Evolutionary conservation across 495 filamentous ascomycete species (phyloP).

Genomic region (Xylaria acuta): DNA sequence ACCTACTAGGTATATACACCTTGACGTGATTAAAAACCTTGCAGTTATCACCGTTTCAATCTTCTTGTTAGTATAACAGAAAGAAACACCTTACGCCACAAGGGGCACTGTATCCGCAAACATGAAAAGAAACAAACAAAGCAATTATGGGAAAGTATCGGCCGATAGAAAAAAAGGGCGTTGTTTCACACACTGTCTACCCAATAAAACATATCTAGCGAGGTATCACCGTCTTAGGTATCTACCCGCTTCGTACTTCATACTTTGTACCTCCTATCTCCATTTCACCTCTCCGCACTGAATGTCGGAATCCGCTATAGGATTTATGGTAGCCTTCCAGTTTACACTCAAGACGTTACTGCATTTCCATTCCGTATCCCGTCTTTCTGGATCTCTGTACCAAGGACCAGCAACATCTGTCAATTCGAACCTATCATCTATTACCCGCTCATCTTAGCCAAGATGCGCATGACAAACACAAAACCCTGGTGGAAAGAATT

Average conservation of each 20-base stretch:
- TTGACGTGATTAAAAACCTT: no score
- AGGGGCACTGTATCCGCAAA: no score
- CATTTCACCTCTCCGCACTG: background rate
- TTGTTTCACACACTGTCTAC: background rate
- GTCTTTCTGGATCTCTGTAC: background rate
- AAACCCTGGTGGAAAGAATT: conserved; percentile 3
- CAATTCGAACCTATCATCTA: background rate
- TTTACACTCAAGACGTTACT: background rate
- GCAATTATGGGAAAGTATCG: background rate
- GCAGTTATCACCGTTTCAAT: no score
- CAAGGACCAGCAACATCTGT: background rate
- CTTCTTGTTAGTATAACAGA: no score
- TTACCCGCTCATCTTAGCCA: background rate
- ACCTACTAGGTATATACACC: background rate
- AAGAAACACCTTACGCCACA: no score
- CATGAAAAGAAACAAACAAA: no score
- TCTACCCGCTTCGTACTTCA: background rate
- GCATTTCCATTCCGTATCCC: background rate
- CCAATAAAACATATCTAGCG: background rate
- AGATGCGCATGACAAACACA: conserved; percentile 8
- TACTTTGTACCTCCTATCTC: background rate
- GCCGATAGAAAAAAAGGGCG: background rate
- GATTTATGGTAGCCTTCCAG: background rate
- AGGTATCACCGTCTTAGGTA: background rate
- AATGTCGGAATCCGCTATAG: background rate